Evolutionary conservation across 1,139 yeast genomes (phyloP).

Genomic region (Blastobotrys raffinosifermentans): DNA sequence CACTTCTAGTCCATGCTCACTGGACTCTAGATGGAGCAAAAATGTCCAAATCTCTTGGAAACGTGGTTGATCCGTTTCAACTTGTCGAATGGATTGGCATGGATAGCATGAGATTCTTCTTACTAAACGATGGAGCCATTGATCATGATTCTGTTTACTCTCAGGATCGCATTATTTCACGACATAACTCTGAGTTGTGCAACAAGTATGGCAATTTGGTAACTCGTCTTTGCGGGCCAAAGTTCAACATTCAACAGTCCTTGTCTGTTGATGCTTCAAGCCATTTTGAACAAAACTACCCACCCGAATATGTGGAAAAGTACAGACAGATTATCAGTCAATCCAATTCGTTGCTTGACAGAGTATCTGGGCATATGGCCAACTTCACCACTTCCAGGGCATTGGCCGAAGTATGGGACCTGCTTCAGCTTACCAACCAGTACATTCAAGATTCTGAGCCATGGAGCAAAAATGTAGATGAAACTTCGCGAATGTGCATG

Average conservation of each 20-base stretch:
- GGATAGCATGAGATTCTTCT: slow-evolving; percentile 70
- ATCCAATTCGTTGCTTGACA: slow-evolving; percentile 29
- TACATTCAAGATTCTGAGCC: slow-evolving; percentile 51
- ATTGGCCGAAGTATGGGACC: slow-evolving; percentile 52
- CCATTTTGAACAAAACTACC: too few species aligned
- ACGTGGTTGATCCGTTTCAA: slow-evolving; percentile 87
- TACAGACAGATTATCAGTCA: too few species aligned
- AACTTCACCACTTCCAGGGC: slow-evolving; percentile 56
- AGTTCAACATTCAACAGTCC: slow-evolving; percentile 48
- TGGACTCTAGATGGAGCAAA: slow-evolving; percentile 88
- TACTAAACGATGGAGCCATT: slow-evolving; percentile 69
- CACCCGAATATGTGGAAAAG: too few species aligned
- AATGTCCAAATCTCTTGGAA: slow-evolving; percentile 91
- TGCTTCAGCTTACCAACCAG: slow-evolving; percentile 56
- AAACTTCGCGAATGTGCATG: slow-evolving; percentile 35
- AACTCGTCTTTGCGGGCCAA: slow-evolving; percentile 64
- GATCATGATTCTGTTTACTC: slow-evolving; percentile 76
- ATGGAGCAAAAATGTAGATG: slow-evolving; percentile 37
- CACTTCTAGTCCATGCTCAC: slow-evolving; percentile 85
- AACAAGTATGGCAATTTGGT: slow-evolving; percentile 81
- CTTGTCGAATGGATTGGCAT: slow-evolving; percentile 51
- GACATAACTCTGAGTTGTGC: slow-evolving; percentile 56
- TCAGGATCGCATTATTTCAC: slow-evolving; percentile 50
- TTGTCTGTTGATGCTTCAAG: not conserved
- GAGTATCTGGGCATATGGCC: slow-evolving; percentile 41